phyloP scores from a whole-genome alignment of 2,329 filamentous ascomycete species.

The Colletotrichum costaricense region DNA sequence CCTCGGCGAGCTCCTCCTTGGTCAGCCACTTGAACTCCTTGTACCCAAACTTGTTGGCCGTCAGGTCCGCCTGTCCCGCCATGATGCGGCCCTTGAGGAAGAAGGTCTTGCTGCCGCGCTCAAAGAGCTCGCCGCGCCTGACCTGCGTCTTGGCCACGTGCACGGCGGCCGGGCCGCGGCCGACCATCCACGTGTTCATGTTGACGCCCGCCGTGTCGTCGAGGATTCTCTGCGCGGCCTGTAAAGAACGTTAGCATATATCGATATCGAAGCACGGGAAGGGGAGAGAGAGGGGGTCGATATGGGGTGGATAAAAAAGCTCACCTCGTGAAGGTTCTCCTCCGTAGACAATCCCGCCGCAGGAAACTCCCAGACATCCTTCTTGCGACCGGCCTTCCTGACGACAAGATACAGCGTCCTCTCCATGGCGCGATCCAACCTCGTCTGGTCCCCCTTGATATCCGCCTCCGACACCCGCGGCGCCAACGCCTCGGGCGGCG shows the following conservation, averaged over 20 bases:
- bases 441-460: slow-evolving; percentile 75
- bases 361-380: slow-evolving; percentile 86
- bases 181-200: slow-evolving; percentile 99
- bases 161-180: slow-evolving; percentile 89
- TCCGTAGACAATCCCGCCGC: slow-evolving; percentile 73
- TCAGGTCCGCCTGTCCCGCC: slow-evolving; percentile 91
- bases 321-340: slow-evolving; percentile 86
- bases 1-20: slow-evolving; percentile 83
- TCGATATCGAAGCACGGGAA: no score
- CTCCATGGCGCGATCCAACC: slow-evolving; percentile 83
- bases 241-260: no score
- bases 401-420: slow-evolving; percentile 91
- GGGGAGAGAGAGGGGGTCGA: no score
- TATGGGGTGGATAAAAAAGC: no score
- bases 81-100: slow-evolving; percentile 97
- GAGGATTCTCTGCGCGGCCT: slow-evolving; percentile 83
- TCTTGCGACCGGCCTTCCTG: slow-evolving; percentile 62
- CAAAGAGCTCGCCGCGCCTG: slow-evolving; percentile 49
- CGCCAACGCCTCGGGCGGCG: slow-evolving; percentile 77
- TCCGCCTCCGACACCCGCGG: slow-evolving; percentile 84
- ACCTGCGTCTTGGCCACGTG: slow-evolving; percentile 67
- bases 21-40: slow-evolving; percentile 93
- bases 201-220: slow-evolving; percentile 84
- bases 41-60: slow-evolving; percentile 76
- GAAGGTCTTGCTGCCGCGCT: slow-evolving; percentile 84